These are phyloP conservation scores for Saccharomycopsis sp. DNA, from an alignment of 805 yeast species.

Conservation along the genomic window DNA sequence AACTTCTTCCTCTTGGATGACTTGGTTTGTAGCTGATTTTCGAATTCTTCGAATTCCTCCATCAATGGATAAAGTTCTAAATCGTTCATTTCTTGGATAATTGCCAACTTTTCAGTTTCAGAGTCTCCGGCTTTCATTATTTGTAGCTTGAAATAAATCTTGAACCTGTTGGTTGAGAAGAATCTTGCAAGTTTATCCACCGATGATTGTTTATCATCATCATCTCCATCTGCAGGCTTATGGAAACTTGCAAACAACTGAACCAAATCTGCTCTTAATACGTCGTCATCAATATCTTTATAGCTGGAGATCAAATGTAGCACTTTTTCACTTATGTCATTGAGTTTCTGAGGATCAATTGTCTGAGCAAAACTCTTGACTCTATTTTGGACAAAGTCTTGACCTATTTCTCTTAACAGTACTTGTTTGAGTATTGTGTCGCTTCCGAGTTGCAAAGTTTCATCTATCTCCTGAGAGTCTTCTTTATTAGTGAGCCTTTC, in stretches of 20 bases:
- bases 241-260: not conserved
- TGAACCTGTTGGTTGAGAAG: slow-evolving; percentile 37
- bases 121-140: slow-evolving; percentile 31
- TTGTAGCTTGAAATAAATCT: slow-evolving; percentile 46
- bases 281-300: slow-evolving; percentile 26
- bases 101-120: slow-evolving; percentile 29
- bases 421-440: slow-evolving; percentile 22
- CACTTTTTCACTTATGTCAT: slow-evolving; percentile 33
- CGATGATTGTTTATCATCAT: not conserved
- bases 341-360: slow-evolving; percentile 34
- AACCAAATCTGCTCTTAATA: slow-evolving; percentile 6
- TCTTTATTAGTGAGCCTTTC: slow-evolving; percentile 25
- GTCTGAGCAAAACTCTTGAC: slow-evolving; percentile 27
- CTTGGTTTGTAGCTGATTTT: slow-evolving; percentile 23
- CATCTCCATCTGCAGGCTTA: not conserved
- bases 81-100: slow-evolving; percentile 37
- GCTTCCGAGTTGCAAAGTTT: slow-evolving; percentile 19
- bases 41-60: slow-evolving; percentile 34
- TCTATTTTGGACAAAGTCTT: slow-evolving; percentile 47
- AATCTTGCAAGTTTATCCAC: not conserved
- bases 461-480: slow-evolving; percentile 23
- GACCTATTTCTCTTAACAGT: slow-evolving; percentile 34
- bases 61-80: slow-evolving; percentile 35
- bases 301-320: slow-evolving; percentile 32
- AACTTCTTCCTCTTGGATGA: slow-evolving; percentile 4